A percentile compares a stretch with the other conserved stretches of the same genome.
Evolutionary conservation across 192 early-diverging fungal species (phyloP).

Genomic region (Backusella macrospora): DNA sequence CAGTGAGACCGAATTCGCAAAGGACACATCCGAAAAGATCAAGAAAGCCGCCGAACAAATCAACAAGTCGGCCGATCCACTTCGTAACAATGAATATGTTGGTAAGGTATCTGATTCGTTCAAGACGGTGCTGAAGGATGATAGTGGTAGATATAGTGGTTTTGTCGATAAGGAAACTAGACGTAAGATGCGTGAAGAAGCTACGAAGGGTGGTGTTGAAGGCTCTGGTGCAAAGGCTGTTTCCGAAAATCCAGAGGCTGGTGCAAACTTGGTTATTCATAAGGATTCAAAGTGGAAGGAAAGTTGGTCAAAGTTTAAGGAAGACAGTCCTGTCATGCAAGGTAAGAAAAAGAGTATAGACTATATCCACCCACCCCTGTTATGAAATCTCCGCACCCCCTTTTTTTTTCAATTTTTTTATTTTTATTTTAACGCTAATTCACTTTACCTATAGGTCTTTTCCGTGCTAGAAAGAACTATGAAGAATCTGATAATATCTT

Average conservation of each 20-base stretch:
- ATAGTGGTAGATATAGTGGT: slow-evolving; percentile 70
- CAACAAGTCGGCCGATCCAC: slow-evolving; percentile 40
- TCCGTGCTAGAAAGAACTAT: slow-evolving; percentile 75
- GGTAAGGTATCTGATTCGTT: slow-evolving; percentile 65
- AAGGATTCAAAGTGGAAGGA: slow-evolving; percentile 86
- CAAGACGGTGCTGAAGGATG: slow-evolving; percentile 72
- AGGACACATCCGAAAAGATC: slow-evolving; percentile 74
- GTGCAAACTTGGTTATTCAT: slow-evolving; percentile 80
- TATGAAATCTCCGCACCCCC: background rate
- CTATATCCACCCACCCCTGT: too few relatives aligned
- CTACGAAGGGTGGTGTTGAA: slow-evolving; percentile 21
- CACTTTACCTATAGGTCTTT: slow-evolving; percentile 49
- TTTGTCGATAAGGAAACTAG: slow-evolving; percentile 79
- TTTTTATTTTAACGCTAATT: background rate
- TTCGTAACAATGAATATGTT: slow-evolving; percentile 47
- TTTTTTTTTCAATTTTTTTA: slow-evolving; percentile 22
- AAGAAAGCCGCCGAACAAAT: slow-evolving; percentile 42
- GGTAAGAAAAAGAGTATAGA: slow-evolving; percentile 41
- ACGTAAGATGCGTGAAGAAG: slow-evolving; percentile 54
- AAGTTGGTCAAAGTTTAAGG: slow-evolving; percentile 92
- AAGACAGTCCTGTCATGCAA: slow-evolving; percentile 83
- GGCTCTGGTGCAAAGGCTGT: slow-evolving; percentile 26
- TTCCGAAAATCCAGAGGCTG: slow-evolving; percentile 56
- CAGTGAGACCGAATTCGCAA: slow-evolving; percentile 75
- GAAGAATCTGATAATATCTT: slow-evolving; percentile 91